Conservation (phyloP, 2,329 filamentous ascomycete species). For the Phialemonium atrogriseum region DNA sequence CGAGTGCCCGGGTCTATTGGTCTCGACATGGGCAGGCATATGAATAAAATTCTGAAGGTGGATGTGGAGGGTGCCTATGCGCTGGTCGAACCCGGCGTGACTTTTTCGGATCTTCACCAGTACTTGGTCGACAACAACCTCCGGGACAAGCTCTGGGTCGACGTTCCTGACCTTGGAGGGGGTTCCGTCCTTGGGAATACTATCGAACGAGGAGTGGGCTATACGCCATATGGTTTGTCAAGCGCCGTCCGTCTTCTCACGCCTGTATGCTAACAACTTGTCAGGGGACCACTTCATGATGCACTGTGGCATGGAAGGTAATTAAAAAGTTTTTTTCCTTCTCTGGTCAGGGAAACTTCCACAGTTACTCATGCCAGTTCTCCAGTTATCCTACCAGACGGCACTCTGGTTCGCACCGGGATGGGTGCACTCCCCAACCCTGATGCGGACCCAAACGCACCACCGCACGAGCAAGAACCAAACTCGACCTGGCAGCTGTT, state of each 20-base stretch:
- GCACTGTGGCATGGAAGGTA: slow-evolving; percentile 18
- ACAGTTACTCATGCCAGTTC: too few relatives aligned
- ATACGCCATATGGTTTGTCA: slow-evolving; percentile 33
- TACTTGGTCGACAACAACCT: slow-evolving; percentile 32
- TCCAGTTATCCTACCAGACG: slow-evolving; percentile 28
- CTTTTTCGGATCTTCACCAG: slow-evolving; percentile 42
- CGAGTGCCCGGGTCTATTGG: slow-evolving; percentile 41
- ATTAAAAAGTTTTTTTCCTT: slow-evolving; percentile 5
- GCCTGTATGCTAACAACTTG: too few relatives aligned
- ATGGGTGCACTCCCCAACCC: slow-evolving; percentile 36
- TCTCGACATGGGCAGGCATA: slow-evolving; percentile 41
- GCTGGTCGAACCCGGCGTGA: slow-evolving; percentile 48
- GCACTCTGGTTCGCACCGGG: slow-evolving; percentile 18
- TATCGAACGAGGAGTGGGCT: slow-evolving; percentile 36
- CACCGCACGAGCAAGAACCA: slow-evolving; percentile 17
- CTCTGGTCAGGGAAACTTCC: too few relatives aligned
- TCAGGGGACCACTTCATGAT: slow-evolving; percentile 29
- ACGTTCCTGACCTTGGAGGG: slow-evolving; percentile 32
- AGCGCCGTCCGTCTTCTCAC: too few relatives aligned
- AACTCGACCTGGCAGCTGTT: slow-evolving; percentile 25
- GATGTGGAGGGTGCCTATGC: slow-evolving; percentile 39
- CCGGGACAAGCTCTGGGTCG: slow-evolving; percentile 29
- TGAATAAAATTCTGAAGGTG: slow-evolving; percentile 44
- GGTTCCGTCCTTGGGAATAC: slow-evolving; percentile 37
- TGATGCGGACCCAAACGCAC: slow-evolving; percentile 26